These are phyloP conservation scores for Colletotrichum cuscutae DNA, from an alignment of 2,329 filamentous ascomycete species.

Conservation along the genomic window DNA sequence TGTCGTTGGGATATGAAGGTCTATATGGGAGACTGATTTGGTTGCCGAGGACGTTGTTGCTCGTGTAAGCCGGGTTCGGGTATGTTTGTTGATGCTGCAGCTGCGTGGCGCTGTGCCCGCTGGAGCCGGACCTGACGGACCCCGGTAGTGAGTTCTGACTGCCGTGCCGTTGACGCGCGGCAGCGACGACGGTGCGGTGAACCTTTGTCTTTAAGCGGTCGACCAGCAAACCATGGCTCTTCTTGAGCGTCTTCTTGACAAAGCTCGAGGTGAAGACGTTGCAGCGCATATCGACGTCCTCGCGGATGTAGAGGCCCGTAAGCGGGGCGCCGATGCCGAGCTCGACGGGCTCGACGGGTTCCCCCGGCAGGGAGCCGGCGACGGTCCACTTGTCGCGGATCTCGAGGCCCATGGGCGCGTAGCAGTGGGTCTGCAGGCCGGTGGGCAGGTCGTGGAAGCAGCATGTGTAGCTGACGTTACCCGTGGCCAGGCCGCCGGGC, in stretches of 20 bases:
- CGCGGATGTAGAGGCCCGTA: constrained; percentile 81
- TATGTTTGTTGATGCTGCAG: not conserved
- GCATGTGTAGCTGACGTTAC: constrained; percentile 80
- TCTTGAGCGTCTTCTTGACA: constrained; percentile 85
- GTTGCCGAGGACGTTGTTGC: not conserved
- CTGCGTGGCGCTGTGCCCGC: not conserved
- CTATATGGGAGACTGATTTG: constrained; percentile 22
- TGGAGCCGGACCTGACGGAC: not conserved
- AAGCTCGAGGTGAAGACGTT: constrained; percentile 80
- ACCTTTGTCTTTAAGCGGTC: constrained; percentile 64
- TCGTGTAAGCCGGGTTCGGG: not conserved
- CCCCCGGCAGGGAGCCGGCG: constrained; percentile 76
- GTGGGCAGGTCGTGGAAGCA: constrained; percentile 79
- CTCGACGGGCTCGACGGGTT: constrained; percentile 73
- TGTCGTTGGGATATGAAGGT: not conserved
- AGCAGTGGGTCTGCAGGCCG: constrained; percentile 85
- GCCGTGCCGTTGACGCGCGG: constrained; percentile 6
- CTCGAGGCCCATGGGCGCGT: constrained; percentile 83
- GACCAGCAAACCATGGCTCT: constrained; percentile 77
- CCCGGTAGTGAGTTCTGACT: constrained; percentile 19
- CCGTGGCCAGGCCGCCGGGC: constrained; percentile 71
- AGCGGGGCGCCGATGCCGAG: constrained; percentile 73
- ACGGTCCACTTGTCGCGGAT: constrained; percentile 83
- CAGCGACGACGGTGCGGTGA: not conserved
- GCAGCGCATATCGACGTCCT: constrained; percentile 86